These are phyloP conservation scores for Cutaneotrichosporon dermatis DNA, from an alignment of 1,284 basidiomycete genomes.

Conservation along the genomic window DNA sequence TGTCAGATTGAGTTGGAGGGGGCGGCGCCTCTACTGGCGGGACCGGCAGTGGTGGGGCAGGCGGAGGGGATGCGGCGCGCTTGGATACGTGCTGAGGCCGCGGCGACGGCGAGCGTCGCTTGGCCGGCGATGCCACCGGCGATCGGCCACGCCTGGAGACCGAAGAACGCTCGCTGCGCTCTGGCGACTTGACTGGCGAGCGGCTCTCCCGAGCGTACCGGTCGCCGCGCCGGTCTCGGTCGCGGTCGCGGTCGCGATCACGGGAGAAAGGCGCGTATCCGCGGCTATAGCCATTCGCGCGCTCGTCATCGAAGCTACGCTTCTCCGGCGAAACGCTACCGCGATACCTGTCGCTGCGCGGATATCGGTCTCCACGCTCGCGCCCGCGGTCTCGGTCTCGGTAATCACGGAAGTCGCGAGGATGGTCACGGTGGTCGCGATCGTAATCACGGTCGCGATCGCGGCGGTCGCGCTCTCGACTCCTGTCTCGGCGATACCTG, in stretches of 20 bases:
- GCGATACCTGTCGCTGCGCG: slow-evolving; percentile 2
- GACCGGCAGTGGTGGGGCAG: slow-evolving; percentile 5
- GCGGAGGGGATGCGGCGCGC: background rate
- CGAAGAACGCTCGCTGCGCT: background rate
- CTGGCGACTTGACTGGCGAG: slow-evolving; percentile 1
- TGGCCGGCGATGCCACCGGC: background rate
- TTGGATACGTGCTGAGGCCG: background rate
- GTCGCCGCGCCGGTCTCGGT: background rate
- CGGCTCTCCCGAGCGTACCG: background rate
- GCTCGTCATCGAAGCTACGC: slow-evolving; percentile 6
- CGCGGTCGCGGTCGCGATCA: background rate
- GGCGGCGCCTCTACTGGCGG: background rate
- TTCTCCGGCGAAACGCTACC: slow-evolving; percentile 2
- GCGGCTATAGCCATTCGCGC: background rate
- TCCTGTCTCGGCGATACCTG: background rate
- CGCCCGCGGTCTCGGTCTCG: slow-evolving; percentile 9
- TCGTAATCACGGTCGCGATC: background rate
- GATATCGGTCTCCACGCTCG: slow-evolving; percentile 1
- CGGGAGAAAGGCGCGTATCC: background rate
- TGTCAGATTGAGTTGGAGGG: background rate
- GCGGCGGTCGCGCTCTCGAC: background rate
- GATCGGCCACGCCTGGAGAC: background rate
- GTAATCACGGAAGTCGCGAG: background rate
- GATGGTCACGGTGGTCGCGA: background rate
- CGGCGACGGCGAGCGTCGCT: slow-evolving; percentile 2